These are phyloP conservation scores for Stephanodiscus minutulus DNA, from an alignment of 108 stramenopile species.

Conservation along the genomic window DNA sequence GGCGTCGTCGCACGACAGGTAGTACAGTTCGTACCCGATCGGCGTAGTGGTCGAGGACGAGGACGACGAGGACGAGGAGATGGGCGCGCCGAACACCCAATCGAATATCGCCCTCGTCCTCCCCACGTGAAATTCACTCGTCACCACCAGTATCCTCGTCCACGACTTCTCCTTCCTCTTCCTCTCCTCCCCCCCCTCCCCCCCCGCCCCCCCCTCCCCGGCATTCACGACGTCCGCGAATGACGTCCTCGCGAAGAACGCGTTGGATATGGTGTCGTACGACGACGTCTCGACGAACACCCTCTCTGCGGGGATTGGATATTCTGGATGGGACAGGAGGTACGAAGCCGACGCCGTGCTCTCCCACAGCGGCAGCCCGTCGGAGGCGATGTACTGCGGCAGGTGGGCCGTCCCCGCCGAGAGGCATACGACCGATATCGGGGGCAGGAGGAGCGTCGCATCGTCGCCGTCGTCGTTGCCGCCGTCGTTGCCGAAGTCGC, in stretches of 20 bases:
- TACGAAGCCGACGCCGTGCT: conserved; percentile 77
- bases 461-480: neutral
- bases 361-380: conserved; percentile 87
- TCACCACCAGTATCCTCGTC: conserved; percentile 63
- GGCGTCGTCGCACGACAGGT: conserved; percentile 65
- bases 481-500: no score
- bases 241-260: conserved; percentile 69
- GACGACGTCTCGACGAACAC: conserved; percentile 82
- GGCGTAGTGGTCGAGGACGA: no score
- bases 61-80: conserved; percentile 12
- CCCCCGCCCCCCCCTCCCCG: conserved; percentile 15
- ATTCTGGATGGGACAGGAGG: conserved; percentile 36
- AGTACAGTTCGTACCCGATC: conserved; percentile 62
- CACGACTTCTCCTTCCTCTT: neutral
- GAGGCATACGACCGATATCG: conserved; percentile 55
- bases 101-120: conserved; percentile 82
- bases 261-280: conserved; percentile 88
- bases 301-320: conserved; percentile 21
- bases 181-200: no score
- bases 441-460: neutral
- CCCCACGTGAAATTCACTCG: conserved; percentile 85
- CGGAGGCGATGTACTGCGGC: conserved; percentile 61
- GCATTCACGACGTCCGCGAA: conserved; percentile 73
- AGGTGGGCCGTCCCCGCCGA: conserved; percentile 89
- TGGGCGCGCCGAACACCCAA: conserved; percentile 72